A percentile compares a stretch with the other conserved stretches of the same genome.
Evolutionary conservation across 441 rosid species (phyloP).

Genomic region (Pelargonium australe): DNA sequence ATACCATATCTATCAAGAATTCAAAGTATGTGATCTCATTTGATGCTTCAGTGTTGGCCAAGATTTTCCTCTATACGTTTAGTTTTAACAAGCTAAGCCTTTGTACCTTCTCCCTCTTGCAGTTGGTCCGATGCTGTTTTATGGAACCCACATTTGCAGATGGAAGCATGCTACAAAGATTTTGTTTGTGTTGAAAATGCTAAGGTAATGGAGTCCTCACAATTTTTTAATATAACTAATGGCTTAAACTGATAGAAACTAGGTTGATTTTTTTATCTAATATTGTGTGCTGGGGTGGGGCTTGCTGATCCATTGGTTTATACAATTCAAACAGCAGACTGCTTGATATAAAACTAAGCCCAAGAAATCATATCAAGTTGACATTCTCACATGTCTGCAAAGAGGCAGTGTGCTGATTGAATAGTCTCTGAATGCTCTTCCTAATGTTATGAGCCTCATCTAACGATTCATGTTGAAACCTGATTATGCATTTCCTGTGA

Average conservation of each 20-base stretch:
- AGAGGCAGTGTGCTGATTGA: constrained; percentile 4
- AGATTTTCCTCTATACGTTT: background rate
- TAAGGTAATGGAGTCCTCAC: constrained; percentile 44
- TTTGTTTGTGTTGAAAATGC: constrained; percentile 91
- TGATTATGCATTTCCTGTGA: constrained; percentile 18
- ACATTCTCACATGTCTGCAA: background rate
- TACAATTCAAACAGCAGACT: too few relatives aligned
- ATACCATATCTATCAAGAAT: constrained; percentile 48
- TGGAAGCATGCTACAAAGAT: constrained; percentile 92
- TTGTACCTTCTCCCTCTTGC: constrained; percentile 19
- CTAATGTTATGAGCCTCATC: background rate
- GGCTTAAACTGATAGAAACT: constrained; percentile 1
- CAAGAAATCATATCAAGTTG: constrained; percentile 3
- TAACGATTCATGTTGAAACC: background rate
- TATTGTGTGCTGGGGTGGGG: too few relatives aligned
- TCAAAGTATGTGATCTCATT: constrained; percentile 47
- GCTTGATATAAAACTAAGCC: too few relatives aligned
- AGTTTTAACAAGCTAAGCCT: constrained; percentile 10
- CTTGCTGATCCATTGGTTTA: too few relatives aligned
- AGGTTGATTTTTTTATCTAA: too few relatives aligned
- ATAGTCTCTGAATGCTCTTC: constrained; percentile 7
- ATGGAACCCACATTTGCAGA: constrained; percentile 88
- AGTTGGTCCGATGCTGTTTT: constrained; percentile 94
- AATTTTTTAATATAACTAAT: constrained; percentile 9
- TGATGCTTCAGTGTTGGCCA: constrained; percentile 7